phyloP scores from a whole-genome alignment of 2,329 filamentous ascomycete genomes.

The Cladosporium phlei region DNA sequence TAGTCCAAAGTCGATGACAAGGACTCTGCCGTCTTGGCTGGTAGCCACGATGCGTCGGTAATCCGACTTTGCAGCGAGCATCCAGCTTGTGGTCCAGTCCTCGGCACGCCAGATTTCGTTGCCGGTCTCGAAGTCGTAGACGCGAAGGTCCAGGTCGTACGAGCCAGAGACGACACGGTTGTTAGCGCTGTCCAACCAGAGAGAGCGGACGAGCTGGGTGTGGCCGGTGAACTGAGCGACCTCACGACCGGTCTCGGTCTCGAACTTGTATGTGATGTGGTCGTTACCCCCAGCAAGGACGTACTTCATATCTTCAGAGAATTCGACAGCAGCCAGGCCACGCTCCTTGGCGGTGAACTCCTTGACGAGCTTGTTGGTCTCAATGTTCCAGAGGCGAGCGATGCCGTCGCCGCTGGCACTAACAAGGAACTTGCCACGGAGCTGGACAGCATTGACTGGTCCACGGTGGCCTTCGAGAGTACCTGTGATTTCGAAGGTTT shows the following conservation, averaged over 20 bases:
- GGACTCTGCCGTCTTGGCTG: slow-evolving; percentile 84
- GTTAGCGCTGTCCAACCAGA: slow-evolving; percentile 85
- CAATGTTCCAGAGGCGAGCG: slow-evolving; percentile 93
- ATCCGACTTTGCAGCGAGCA: slow-evolving; percentile 90
- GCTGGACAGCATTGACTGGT: slow-evolving; percentile 92
- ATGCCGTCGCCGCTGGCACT: slow-evolving; percentile 90
- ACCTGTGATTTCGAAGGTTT: slow-evolving; percentile 69
- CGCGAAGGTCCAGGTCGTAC: slow-evolving; percentile 93
- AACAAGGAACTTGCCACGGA: slow-evolving; percentile 87
- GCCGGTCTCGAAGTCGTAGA: slow-evolving; percentile 79
- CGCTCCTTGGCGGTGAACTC: slow-evolving; percentile 89
- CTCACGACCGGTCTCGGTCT: slow-evolving; percentile 82
- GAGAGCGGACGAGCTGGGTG: slow-evolving; percentile 75
- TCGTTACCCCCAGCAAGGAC: slow-evolving; percentile 95
- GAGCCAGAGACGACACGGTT: slow-evolving; percentile 84
- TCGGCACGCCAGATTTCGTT: slow-evolving; percentile 76
- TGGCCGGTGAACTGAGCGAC: slow-evolving; percentile 78
- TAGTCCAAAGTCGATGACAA: slow-evolving; percentile 85
- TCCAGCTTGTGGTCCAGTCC: slow-evolving; percentile 96
- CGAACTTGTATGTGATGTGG: slow-evolving; percentile 91
- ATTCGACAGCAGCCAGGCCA: slow-evolving; percentile 91
- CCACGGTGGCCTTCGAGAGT: slow-evolving; percentile 81
- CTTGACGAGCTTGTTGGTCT: slow-evolving; percentile 80
- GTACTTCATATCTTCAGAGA: slow-evolving; percentile 88
- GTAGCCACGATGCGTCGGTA: slow-evolving; percentile 92